Evolutionary conservation across 2,329 filamentous ascomycete genomes (phyloP), one percentile per base, ranked within the genome.

Genomic region (Aspergillus unguis): DNA sequence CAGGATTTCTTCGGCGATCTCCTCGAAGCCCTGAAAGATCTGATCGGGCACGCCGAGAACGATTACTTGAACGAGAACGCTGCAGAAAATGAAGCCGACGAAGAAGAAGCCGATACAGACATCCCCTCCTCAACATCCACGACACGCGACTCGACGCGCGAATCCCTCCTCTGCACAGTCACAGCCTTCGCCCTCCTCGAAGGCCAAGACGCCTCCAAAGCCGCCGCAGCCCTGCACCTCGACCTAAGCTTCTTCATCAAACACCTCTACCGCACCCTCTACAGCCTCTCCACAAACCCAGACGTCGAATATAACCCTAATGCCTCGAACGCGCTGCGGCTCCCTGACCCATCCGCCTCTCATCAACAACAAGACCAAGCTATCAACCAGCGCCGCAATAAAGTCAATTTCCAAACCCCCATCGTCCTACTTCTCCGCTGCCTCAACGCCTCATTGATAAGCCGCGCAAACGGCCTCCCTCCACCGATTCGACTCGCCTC

Each of bases 1-100:
- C 91, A 99, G 67, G 90, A 99, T 68, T 97, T 99, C 77, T 99
- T 99, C 64, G 94, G 92, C 28, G 94, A 99, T 67, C 80, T 99
- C 29, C 82, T 99, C 8, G 94, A 97, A 73, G 92, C 91, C 0
- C 79, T 99, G 36, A 95, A 95, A 71, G 94, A 99, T 58, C 82
- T 99, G 41, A 92, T 97, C 63, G 83, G 84, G 3, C 84, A 92
- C 60, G 87, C 88, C 48, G 82, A 87, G 41, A 62, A 65, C 23
- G 62, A 68, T 10, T 65, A 72, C 17, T 71, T 77, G 52, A 66
- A 74, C n/a, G 68, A 64, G 11, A 77, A 80, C 0, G 76, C 17
- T 17, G 17, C 17, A 17, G 17, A 17, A 17, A 17, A 80, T 11
- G 78, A 77, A 3, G 70, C 74, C 36, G 67, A 71, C n/a, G 71